Evolutionary conservation across 768 basidiomycete species (phyloP), one percentile per base, ranked within the genome.

Genomic region (Albatrellus ellisii): DNA sequence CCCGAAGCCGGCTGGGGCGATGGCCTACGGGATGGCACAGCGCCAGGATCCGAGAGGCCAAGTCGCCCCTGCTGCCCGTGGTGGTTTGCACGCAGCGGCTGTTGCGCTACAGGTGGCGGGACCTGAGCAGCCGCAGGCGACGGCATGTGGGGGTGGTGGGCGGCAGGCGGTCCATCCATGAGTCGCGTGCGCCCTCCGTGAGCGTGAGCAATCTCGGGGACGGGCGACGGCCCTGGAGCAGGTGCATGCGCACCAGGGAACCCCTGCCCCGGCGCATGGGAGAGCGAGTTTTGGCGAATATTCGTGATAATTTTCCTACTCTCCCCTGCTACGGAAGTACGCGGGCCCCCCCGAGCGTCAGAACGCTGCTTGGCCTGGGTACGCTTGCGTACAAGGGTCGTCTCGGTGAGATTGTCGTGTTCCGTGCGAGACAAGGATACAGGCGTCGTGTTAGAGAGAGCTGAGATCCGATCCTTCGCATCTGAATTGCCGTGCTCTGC

Each of bases 321-420:
- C 21, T 72, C 68, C 11, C 9, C 43, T 53, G n/a, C n/a, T n/a
- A n/a, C n/a, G n/a, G n/a, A n/a, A n/a, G n/a, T n/a, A n/a, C n/a
- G n/a, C n/a, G 8, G 46, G 26, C 14, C 51, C 54, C n/a, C n/a
- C 9, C 47, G 49, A 28, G 57, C 59, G 11, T 69, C 66, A 28
- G 73, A 72, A 18, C 77, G 65, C 52, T 77, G 64, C 47, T 75
- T 73, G 41, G 71, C 91, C 62, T 55, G 69, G 0, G 90, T 95
- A 12, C 88, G 75, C 47, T 77, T 83, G 1, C 92, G 69, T 6
- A 92, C 80, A 34, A 98, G 75, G 43, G 78, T 89, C 41, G 61
- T 63, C 53, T 90, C 80, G 6, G 89, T 83, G 47, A 86, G 72
- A 0, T 61, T 62, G 46, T 91, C 78, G 62, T 95, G 89, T 48